phyloP scores from a whole-genome alignment of 257 asterid genomes.

The Solanum piurae region DNA sequence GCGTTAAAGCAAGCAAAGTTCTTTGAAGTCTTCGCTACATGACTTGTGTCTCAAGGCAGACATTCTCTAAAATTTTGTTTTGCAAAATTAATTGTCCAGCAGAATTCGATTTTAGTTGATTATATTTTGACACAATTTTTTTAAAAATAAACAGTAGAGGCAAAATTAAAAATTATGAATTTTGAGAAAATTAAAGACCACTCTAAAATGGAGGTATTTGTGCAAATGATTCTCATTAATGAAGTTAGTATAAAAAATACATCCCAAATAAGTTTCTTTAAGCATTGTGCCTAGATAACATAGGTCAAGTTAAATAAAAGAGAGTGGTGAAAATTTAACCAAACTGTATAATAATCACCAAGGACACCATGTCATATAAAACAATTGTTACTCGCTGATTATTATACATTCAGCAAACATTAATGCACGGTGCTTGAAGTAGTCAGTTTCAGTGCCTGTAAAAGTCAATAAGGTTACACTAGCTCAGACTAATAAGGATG shows the following conservation, averaged over 20 bases:
- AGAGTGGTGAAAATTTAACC: background rate
- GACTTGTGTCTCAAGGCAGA: background rate
- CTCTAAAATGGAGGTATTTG: background rate
- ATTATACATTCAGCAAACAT: background rate
- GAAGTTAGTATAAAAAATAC: background rate
- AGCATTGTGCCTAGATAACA: background rate
- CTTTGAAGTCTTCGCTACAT: background rate
- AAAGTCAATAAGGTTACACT: background rate
- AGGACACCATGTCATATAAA: background rate
- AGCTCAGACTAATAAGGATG: background rate
- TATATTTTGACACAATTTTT: background rate
- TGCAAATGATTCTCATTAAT: background rate
- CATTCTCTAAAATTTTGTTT: background rate
- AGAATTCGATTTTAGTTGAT: background rate
- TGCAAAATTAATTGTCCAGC: background rate
- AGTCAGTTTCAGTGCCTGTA: background rate
- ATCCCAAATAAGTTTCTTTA: background rate
- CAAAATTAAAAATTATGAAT: background rate
- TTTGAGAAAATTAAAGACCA: background rate
- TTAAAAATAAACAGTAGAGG: too few relatives aligned
- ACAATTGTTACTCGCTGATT: background rate
- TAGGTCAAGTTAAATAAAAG: background rate
- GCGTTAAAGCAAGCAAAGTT: background rate
- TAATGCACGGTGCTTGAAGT: background rate
- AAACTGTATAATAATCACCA: background rate